Conservation (phyloP, 495 filamentous ascomycete genomes). For the Xylaria bambusicola region DNA sequence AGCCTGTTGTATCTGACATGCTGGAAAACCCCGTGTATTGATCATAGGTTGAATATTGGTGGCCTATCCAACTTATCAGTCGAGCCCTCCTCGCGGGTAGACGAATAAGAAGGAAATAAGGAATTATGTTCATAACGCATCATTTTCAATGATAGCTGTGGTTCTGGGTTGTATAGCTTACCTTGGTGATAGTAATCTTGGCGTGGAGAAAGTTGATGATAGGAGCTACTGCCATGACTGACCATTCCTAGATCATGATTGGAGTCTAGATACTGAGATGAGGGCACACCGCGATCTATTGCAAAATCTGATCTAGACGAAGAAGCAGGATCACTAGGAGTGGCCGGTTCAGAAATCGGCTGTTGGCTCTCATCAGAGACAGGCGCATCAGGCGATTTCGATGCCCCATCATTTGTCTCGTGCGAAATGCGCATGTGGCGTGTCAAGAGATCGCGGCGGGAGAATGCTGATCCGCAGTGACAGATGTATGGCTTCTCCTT, state of each 20-base stretch:
- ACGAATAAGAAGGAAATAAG: neutral
- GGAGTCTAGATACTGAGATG: constrained; percentile 27
- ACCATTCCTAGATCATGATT: constrained; percentile 28
- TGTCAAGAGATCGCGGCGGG: constrained; percentile 55
- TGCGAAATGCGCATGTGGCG: constrained; percentile 51
- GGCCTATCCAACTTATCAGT: constrained; percentile 28
- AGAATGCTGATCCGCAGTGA: constrained; percentile 57
- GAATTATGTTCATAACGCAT: no score
- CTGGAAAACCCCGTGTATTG: constrained; percentile 29
- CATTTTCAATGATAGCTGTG: no score
- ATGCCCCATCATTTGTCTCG: constrained; percentile 29
- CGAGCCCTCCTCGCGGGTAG: neutral
- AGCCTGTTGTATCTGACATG: constrained; percentile 23
- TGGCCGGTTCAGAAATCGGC: constrained; percentile 29
- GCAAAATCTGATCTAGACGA: constrained; percentile 27
- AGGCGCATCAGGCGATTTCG: constrained; percentile 34
- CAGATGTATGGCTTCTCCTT: constrained; percentile 59
- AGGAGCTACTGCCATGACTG: constrained; percentile 25
- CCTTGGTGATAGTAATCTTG: constrained; percentile 34
- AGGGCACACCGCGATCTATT: constrained; percentile 25
- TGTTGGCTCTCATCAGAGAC: constrained; percentile 34
- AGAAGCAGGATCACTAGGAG: constrained; percentile 27
- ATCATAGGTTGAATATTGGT: constrained; percentile 31
- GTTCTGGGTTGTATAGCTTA: constrained; percentile 20
- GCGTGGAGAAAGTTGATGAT: constrained; percentile 27